Evolutionary conservation across 306 rosid species (phyloP).

Genomic region (Quercus suber): DNA sequence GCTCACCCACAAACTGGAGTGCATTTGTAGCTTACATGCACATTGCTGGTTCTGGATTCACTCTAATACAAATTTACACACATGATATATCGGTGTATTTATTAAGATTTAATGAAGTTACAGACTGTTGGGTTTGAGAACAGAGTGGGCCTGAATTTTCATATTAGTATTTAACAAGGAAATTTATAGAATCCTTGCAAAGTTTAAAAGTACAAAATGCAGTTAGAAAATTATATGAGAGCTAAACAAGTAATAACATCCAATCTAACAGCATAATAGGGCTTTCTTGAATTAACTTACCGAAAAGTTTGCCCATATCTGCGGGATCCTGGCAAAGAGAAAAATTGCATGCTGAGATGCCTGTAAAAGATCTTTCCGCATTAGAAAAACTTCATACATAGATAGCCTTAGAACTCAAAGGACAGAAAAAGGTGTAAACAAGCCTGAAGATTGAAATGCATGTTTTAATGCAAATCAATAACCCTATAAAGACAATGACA

Average conservation of each 20-base stretch:
- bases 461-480: neutral
- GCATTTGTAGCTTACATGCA: neutral
- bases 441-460: neutral
- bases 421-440: neutral
- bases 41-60: neutral
- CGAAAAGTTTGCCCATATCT: slow-evolving; percentile 88
- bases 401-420: slow-evolving; percentile 3
- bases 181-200: neutral
- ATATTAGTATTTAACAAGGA: neutral
- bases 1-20: neutral
- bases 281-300: slow-evolving; percentile 52
- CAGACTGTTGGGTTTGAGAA: neutral
- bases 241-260: neutral
- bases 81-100: neutral
- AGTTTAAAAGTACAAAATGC: neutral
- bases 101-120: neutral
- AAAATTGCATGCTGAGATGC: slow-evolving; percentile 92
- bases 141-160: neutral
- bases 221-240: slow-evolving; percentile 1
- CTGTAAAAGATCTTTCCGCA: slow-evolving; percentile 47
- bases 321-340: slow-evolving; percentile 92
- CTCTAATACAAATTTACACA: neutral
- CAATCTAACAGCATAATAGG: slow-evolving; percentile 21
- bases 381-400: slow-evolving; percentile 22
- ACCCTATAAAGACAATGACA: neutral